These are phyloP conservation scores for Flaveria sonorensis DNA, from an alignment of 129 eudicot species.

Conservation along the genomic window DNA sequence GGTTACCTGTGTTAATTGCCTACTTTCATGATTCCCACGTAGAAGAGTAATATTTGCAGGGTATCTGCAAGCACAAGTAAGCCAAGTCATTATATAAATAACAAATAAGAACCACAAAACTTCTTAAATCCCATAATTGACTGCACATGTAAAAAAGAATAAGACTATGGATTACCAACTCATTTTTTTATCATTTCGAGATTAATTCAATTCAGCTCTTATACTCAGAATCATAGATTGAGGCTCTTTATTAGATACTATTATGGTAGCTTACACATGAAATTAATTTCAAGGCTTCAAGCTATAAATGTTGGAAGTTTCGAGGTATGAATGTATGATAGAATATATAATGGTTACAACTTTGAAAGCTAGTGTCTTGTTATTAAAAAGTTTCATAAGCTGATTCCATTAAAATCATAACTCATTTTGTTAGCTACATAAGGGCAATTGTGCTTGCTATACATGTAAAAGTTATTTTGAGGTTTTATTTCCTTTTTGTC, in stretches of 20 bases:
- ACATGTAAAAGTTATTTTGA: neutral
- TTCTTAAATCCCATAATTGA: slow-evolving; percentile 11
- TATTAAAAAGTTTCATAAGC: neutral
- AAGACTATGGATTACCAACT: slow-evolving; percentile 1
- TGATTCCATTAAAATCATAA: neutral
- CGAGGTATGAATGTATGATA: neutral
- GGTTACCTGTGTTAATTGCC: slow-evolving; percentile 90
- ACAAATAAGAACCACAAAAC: neutral
- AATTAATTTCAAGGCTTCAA: neutral
- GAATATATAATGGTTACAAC: slow-evolving; percentile 1
- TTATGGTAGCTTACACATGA: neutral
- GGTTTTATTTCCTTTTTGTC: neutral
- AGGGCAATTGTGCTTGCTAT: neutral
- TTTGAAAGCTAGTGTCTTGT: neutral
- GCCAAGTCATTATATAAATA: slow-evolving; percentile 8
- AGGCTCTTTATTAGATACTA: neutral
- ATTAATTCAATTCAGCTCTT: slow-evolving; percentile 10
- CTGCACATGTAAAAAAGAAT: neutral
- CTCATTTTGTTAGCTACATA: neutral
- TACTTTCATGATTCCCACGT: slow-evolving; percentile 98
- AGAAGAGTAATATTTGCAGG: slow-evolving; percentile 95
- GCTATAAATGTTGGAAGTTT: neutral
- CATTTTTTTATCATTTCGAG: neutral
- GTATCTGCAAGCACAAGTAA: slow-evolving; percentile 54
- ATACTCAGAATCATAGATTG: neutral